phyloP scores from a whole-genome alignment of 2,329 filamentous ascomycete genomes.

The Emydomyces testavorans region DNA sequence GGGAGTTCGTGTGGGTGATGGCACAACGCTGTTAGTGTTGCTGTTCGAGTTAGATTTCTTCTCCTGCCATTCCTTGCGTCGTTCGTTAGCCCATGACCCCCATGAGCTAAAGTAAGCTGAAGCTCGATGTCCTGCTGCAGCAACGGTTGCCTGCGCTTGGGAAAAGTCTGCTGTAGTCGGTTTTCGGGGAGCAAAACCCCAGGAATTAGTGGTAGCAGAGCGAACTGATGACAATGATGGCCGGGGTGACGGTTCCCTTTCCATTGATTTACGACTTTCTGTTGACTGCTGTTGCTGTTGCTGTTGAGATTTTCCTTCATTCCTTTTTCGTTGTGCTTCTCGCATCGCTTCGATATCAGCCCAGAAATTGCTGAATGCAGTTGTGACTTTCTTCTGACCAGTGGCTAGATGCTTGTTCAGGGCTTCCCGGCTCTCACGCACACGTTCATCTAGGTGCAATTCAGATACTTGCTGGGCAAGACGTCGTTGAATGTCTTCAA shows the following conservation, averaged over 20 bases:
- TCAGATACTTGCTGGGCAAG: conserved; percentile 88
- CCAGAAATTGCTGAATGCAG: conserved; percentile 78
- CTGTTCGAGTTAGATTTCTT: conserved; percentile 20
- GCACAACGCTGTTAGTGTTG: conserved; percentile 4
- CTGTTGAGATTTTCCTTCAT: conserved; percentile 24
- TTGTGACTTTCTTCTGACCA: conserved; percentile 76
- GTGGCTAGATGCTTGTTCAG: conserved; percentile 82
- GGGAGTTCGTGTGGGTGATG: conserved; percentile 6
- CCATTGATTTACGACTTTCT: conserved; percentile 20
- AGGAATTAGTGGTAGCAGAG: conserved; percentile 17
- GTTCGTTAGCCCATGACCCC: conserved; percentile 48
- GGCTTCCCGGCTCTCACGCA: conserved; percentile 71
- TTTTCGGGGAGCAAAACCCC: conserved; percentile 26
- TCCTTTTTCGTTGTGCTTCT: conserved; percentile 54
- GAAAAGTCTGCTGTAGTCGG: conserved; percentile 38
- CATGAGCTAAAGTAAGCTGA: conserved; percentile 53
- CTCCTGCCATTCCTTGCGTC: conserved; percentile 38
- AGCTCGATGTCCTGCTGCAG: conserved; percentile 45
- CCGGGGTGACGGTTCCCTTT: conserved; percentile 21
- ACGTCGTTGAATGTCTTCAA: conserved; percentile 86
- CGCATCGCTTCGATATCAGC: conserved; percentile 75
- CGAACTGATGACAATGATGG: conserved; percentile 19
- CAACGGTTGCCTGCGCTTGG: conserved; percentile 45
- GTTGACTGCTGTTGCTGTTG: conserved; percentile 19
- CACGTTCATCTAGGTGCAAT: conserved; percentile 80